phyloP scores from a whole-genome alignment of 176 grass and related monocot species.

The Oryza australiensis region DNA sequence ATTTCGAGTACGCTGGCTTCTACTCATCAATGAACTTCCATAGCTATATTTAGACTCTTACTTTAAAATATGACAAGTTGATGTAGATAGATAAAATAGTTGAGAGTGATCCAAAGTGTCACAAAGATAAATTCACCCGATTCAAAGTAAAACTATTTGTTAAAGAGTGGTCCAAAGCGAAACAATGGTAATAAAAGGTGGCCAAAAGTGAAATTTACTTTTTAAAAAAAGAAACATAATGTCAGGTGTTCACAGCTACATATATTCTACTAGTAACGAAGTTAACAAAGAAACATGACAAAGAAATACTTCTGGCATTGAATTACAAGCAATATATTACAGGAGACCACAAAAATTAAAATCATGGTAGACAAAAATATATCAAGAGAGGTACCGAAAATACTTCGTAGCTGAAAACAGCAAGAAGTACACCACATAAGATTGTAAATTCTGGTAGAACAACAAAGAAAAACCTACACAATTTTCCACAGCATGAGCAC shows the following conservation, averaged over 20 bases:
- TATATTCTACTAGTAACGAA: conserved; percentile 22
- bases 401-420: background rate
- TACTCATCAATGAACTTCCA: too few relatives aligned
- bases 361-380: background rate
- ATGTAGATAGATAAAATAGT: too few relatives aligned
- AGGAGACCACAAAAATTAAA: conserved; percentile 19
- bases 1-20: too few relatives aligned
- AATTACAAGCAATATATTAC: background rate
- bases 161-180: too few relatives aligned
- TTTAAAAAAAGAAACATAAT: background rate
- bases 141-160: too few relatives aligned
- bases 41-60: too few relatives aligned
- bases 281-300: conserved; percentile 5
- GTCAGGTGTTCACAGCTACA: background rate
- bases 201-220: too few relatives aligned
- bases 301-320: background rate
- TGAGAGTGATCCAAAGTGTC: too few relatives aligned
- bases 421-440: background rate
- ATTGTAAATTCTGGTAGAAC: conserved; percentile 20
- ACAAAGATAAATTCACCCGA: too few relatives aligned
- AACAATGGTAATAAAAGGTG: too few relatives aligned
- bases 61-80: too few relatives aligned
- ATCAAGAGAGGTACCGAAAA: conserved; percentile 1
- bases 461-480: background rate
- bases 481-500: conserved; percentile 17